Conservation (phyloP, 2,329 filamentous ascomycete species). For the Pseudopyrenochaeta lycopersici region DNA sequence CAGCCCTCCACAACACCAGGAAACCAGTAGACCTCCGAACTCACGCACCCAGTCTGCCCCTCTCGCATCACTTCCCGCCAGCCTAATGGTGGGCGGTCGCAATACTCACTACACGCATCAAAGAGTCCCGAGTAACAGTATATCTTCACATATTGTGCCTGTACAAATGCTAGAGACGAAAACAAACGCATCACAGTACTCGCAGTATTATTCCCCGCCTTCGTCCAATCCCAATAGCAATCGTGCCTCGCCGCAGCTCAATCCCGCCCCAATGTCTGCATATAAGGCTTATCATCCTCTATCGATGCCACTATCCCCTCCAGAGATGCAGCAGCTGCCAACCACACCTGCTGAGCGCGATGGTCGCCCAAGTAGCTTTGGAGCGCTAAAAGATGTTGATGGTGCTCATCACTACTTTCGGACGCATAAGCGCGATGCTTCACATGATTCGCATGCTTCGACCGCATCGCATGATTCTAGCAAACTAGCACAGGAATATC, state of each 20-base stretch:
- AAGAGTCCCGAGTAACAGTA: slow-evolving; percentile 3
- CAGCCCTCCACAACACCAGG: not conserved
- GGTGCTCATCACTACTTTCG: slow-evolving; percentile 6
- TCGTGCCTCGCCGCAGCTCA: slow-evolving; percentile 12
- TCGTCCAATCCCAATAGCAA: slow-evolving; percentile 8
- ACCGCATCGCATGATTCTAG: slow-evolving; percentile 24
- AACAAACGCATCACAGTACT: slow-evolving; percentile 16
- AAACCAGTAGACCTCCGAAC: slow-evolving; percentile 1
- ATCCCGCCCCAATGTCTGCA: slow-evolving; percentile 5
- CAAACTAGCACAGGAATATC: slow-evolving; percentile 37
- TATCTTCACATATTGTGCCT: not conserved
- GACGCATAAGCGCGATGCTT: slow-evolving; percentile 22
- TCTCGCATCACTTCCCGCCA: slow-evolving; percentile 21
- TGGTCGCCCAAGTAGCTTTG: not conserved
- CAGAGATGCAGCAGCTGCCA: not conserved
- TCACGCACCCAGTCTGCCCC: slow-evolving; percentile 11
- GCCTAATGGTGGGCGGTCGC: slow-evolving; percentile 27
- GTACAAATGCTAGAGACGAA: not conserved
- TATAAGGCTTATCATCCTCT: slow-evolving; percentile 36
- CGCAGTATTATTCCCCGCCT: slow-evolving; percentile 20
- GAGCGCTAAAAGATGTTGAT: slow-evolving; percentile 1
- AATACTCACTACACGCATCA: slow-evolving; percentile 3
- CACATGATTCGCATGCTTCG: slow-evolving; percentile 24
- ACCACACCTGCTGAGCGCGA: not conserved
- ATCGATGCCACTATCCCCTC: not conserved